phyloP scores from a whole-genome alignment of 75 land plant genomes.

The Sequoia sempervirens region DNA sequence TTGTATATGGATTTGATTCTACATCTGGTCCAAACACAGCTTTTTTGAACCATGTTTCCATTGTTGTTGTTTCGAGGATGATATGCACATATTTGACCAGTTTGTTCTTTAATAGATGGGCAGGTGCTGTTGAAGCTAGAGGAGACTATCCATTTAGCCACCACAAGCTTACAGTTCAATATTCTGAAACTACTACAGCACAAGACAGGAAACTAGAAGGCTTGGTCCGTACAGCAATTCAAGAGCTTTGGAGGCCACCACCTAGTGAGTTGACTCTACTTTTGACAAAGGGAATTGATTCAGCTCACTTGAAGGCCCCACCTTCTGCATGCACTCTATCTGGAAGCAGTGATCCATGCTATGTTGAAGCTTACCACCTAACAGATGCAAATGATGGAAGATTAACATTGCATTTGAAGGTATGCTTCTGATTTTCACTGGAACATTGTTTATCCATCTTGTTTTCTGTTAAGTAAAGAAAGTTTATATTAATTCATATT shows the following conservation, averaged over 20 bases:
- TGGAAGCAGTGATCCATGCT: constrained; percentile 98
- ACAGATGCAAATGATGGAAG: constrained; percentile 82
- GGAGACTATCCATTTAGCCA: constrained; percentile 99
- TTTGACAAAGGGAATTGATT: constrained; percentile 62
- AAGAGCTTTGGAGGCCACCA: constrained; percentile 96
- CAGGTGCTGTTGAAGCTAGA: constrained; percentile 72
- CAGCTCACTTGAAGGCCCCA: constrained; percentile 66
- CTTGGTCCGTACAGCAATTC: constrained; percentile 88
- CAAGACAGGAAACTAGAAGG: constrained; percentile 96
- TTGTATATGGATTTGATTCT: background rate
- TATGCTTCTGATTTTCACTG: constrained; percentile 10
- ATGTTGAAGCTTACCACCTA: constrained; percentile 91
- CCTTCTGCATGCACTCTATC: constrained; percentile 73
- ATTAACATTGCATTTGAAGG: constrained; percentile 95
- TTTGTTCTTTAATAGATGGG: constrained; percentile 56
- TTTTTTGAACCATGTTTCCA: background rate
- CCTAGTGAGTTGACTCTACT: constrained; percentile 85
- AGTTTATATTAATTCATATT: background rate
- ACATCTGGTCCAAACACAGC: background rate
- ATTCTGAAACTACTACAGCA: constrained; percentile 89
- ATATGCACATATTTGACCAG: constrained; percentile 7
- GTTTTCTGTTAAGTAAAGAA: background rate
- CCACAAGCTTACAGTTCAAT: constrained; percentile 96
- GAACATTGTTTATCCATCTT: background rate
- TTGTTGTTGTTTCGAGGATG: background rate